phyloP scores from a whole-genome alignment of 2,329 filamentous ascomycete genomes.

The Immersiporthe knoxdaviesiana region DNA sequence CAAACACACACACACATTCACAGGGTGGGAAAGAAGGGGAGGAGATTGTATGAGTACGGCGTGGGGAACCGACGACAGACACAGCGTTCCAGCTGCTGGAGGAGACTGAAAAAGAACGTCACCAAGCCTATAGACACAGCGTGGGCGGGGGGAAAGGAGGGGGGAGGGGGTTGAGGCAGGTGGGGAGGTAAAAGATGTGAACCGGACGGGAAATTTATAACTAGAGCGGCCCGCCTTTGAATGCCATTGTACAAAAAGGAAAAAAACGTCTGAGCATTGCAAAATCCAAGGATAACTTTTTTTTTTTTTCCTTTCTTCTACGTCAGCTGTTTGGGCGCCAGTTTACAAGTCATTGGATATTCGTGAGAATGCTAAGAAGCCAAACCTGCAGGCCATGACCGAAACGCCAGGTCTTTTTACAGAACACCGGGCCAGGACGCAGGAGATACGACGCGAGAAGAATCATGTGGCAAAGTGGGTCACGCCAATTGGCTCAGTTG shows the following conservation, averaged over 20 bases:
- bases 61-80: conserved; percentile 5
- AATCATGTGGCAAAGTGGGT: not conserved
- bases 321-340: conserved; percentile 25
- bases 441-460: not conserved
- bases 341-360: not conserved
- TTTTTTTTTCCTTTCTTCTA: conserved; percentile 24
- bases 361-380: not conserved
- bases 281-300: conserved; percentile 26
- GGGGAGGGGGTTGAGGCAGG: too few relatives aligned
- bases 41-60: conserved; percentile 28
- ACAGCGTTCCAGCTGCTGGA: conserved; percentile 1
- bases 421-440: not conserved
- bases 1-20: not conserved
- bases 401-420: not conserved
- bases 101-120: conserved; percentile 9
- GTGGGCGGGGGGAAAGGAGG: conserved; percentile 11
- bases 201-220: conserved; percentile 26
- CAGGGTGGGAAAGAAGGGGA: not conserved
- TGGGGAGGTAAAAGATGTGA: conserved; percentile 11
- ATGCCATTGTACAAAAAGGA: conserved; percentile 35
- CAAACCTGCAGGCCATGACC: not conserved
- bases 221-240: conserved; percentile 32
- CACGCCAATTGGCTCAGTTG: not conserved
- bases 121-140: conserved; percentile 26
- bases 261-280: conserved; percentile 32